These are phyloP conservation scores for Stevia rebaudiana DNA, from an alignment of 140 eudicot species.

Conservation along the genomic window DNA sequence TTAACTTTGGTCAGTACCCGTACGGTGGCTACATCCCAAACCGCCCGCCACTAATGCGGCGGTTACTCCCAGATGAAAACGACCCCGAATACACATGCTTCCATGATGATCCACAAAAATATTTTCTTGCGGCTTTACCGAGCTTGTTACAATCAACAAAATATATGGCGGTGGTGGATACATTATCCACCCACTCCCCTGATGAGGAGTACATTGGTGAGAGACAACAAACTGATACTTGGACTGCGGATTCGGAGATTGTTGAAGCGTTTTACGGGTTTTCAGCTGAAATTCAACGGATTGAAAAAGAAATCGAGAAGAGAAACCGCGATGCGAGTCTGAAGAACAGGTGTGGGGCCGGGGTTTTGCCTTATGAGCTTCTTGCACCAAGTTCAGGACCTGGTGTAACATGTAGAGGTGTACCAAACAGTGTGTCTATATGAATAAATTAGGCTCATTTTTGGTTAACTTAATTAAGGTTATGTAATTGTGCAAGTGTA, in stretches of 20 bases:
- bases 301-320: conserved; percentile 69
- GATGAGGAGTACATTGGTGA: conserved; percentile 96
- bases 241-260: conserved; percentile 77
- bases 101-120: conserved; percentile 72
- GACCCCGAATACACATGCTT: conserved; percentile 73
- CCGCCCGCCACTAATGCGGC: conserved; percentile 82
- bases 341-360: conserved; percentile 96
- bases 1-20: conserved; percentile 95
- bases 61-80: conserved; percentile 63
- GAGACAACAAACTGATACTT: conserved; percentile 60
- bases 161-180: conserved; percentile 95
- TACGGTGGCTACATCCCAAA: conserved; percentile 94
- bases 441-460: conserved; percentile 21
- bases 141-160: conserved; percentile 78
- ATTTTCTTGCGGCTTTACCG: conserved; percentile 64
- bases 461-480: conserved; percentile 3
- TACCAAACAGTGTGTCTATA: conserved; percentile 90
- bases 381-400: conserved; percentile 87
- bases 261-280: conserved; percentile 71
- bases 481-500: neutral
- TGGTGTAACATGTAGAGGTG: conserved; percentile 94
- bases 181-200: conserved; percentile 84
- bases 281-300: conserved; percentile 62
- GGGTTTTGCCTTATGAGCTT: conserved; percentile 89
- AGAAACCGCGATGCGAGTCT: conserved; percentile 49